phyloP scores from a whole-genome alignment of 164 flowering plant species.

The Stephania yunnanensis region DNA sequence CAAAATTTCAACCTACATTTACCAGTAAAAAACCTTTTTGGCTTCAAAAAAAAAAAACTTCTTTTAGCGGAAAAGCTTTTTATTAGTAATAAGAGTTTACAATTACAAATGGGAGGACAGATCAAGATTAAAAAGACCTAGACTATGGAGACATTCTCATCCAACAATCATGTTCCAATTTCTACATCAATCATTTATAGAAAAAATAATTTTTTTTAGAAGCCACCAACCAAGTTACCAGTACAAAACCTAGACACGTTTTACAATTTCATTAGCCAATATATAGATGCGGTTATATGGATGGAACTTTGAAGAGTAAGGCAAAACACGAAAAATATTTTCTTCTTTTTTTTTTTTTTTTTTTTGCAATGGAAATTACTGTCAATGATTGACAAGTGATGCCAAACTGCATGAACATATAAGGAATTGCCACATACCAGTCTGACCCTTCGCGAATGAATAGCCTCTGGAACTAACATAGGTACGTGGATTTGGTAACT shows the following conservation, averaged over 20 bases:
- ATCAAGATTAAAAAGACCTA: neutral
- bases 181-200: too few species aligned
- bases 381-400: neutral
- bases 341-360: too few species aligned
- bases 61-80: too few species aligned
- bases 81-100: too few species aligned
- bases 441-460: slow-evolving; percentile 57
- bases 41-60: too few species aligned
- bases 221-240: neutral
- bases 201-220: too few species aligned
- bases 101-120: neutral
- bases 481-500: slow-evolving; percentile 76
- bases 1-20: too few species aligned
- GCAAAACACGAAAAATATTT: neutral
- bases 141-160: neutral
- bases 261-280: neutral
- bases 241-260: neutral
- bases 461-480: slow-evolving; percentile 57
- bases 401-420: neutral
- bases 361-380: neutral
- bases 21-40: too few species aligned
- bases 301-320: neutral
- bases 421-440: slow-evolving; percentile 40
- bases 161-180: too few species aligned
- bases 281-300: neutral